These are phyloP conservation scores for Sextonia rubra DNA, from an alignment of 164 flowering plant species.

Conservation along the genomic window DNA sequence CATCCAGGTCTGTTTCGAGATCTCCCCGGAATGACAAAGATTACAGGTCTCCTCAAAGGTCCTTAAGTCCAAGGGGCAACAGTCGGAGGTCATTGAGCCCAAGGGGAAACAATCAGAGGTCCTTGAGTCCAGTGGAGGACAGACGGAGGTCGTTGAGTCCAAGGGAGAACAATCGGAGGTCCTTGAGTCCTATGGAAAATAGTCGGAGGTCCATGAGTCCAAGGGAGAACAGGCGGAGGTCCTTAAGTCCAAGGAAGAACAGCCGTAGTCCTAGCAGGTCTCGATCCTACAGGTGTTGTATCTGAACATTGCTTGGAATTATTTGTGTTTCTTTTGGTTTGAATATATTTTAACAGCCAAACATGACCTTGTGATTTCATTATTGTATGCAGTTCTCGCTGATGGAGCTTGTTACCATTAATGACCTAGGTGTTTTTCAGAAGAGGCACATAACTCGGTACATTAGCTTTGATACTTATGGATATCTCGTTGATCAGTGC, in stretches of 20 bases:
- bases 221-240: background rate
- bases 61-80: constrained; percentile 1
- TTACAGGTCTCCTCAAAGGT: constrained; percentile 18
- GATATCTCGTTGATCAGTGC: background rate
- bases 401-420: background rate
- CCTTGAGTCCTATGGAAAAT: background rate
- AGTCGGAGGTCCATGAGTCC: background rate
- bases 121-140: background rate
- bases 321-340: background rate
- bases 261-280: constrained; percentile 25
- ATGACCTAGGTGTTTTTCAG: background rate
- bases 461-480: background rate
- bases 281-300: background rate
- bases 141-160: background rate
- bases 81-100: background rate
- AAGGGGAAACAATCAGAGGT: background rate
- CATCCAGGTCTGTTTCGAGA: constrained; percentile 29
- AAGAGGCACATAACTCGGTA: background rate
- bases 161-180: background rate
- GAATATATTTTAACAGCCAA: background rate
- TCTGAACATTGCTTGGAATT: background rate
- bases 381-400: background rate
- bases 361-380: background rate
- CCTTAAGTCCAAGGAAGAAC: background rate
- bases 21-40: constrained; percentile 22